Conservation (phyloP, 2,329 filamentous ascomycete genomes). For the Mycosphaerella sp. region DNA sequence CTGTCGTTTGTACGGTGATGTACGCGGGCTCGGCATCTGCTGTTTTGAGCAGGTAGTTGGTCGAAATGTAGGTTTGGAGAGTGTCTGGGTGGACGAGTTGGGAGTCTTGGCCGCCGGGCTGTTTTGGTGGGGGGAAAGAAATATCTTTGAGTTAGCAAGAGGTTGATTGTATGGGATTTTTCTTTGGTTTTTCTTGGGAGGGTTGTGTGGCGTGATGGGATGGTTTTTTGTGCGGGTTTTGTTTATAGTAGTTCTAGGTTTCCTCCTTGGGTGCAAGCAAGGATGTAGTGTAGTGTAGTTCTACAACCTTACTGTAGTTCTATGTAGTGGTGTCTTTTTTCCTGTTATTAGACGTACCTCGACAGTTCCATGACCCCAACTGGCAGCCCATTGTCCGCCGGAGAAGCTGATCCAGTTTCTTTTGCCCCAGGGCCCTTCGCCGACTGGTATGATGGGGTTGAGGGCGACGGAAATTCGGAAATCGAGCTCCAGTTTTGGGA, state of each 20-base stretch:
- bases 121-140: background rate
- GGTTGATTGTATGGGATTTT: too few relatives aligned
- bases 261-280: too few relatives aligned
- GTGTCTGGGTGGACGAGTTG: slow-evolving; percentile 16
- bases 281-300: too few relatives aligned
- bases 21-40: slow-evolving; percentile 16
- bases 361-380: slow-evolving; percentile 49
- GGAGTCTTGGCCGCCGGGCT: slow-evolving; percentile 21
- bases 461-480: slow-evolving; percentile 50
- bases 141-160: too few relatives aligned
- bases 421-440: slow-evolving; percentile 44
- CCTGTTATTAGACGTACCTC: background rate
- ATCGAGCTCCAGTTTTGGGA: slow-evolving; percentile 46
- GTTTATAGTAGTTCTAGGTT: too few relatives aligned
- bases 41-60: slow-evolving; percentile 19
- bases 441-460: slow-evolving; percentile 46
- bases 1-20: slow-evolving; percentile 18
- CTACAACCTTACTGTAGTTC: too few relatives aligned
- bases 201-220: too few relatives aligned
- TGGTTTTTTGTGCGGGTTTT: too few relatives aligned
- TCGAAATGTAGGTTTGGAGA: slow-evolving; percentile 16
- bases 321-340: too few relatives aligned
- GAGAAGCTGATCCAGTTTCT: slow-evolving; percentile 48
- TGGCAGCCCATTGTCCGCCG: slow-evolving; percentile 48
- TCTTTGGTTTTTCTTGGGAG: too few relatives aligned